Evolutionary conservation across 225 moss, liverwort and hornwort genomes (phyloP).

Genomic region (Pseudoscleropodium purum): DNA sequence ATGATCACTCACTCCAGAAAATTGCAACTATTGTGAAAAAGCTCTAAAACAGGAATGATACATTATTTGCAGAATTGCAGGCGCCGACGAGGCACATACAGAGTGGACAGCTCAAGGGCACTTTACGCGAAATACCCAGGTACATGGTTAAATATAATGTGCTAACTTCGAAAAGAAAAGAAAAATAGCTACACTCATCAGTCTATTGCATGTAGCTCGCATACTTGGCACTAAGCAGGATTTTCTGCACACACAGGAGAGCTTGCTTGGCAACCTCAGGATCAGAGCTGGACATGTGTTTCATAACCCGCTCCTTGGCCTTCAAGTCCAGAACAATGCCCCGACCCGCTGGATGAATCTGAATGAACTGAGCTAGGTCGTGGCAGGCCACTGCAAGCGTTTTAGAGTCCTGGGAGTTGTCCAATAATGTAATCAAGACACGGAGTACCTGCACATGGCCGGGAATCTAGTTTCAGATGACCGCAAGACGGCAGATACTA

Average conservation of each 20-base stretch:
- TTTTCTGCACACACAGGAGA: conserved; percentile 89
- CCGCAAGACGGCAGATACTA: background rate
- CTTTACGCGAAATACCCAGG: background rate
- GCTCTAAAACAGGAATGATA: conserved; percentile 5
- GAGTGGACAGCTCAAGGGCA: background rate
- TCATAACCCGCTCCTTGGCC: conserved; percentile 87
- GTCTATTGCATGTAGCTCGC: conserved; percentile 78
- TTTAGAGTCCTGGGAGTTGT: conserved; percentile 61
- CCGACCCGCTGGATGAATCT: conserved; percentile 68
- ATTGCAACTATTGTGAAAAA: background rate
- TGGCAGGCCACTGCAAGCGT: conserved; percentile 84
- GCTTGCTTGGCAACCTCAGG: conserved; percentile 79
- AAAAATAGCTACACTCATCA: background rate
- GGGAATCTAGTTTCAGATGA: background rate
- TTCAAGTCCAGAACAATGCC: conserved; percentile 78
- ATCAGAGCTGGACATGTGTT: conserved; percentile 56
- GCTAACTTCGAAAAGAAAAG: background rate
- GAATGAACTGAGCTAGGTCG: conserved; percentile 79
- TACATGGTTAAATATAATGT: background rate
- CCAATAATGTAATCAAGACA: conserved; percentile 61
- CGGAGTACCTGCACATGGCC: conserved; percentile 58
- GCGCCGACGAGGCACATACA: background rate
- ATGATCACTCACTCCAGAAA: background rate
- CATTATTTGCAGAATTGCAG: conserved; percentile 19
- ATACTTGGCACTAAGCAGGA: conserved; percentile 92